Base-by-base conservation (phyloP, 1,284 basidiomycete species). In the Cryptococcus sp. region DNA sequence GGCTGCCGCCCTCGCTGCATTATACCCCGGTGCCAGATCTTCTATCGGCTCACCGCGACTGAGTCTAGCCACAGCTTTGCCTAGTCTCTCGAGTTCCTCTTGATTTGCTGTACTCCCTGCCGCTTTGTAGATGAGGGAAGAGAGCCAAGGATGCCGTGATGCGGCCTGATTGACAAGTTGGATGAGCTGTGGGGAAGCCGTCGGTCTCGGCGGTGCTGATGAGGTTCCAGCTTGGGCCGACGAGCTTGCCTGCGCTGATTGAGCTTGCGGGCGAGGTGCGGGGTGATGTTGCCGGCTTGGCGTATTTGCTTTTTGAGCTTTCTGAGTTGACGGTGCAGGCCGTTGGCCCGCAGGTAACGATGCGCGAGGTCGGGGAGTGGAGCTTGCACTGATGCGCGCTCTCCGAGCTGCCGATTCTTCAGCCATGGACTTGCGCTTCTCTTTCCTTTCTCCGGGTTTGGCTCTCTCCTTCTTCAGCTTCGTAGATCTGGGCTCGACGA, bases 101-200 rank as follows among this genome's bases (percentile, higher is more conserved):
- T 74, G 74, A 51, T 61, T 71, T 3, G 75, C 75, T 5, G 64
- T 65, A 49, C 66, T 71, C 22, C 73, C 62, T n/a, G 75, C 75
- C 1, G 75, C 75, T 62, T 76, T 77, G 66, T 77, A 75, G 25
- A 77, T 77, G 25, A 77, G 60, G 5, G 71, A 60, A 1, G 72
- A 72, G 0, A 77, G 63, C 75, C 75, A 77, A 3, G 68, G 69
- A 47, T 72, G 65, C 42, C 68, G 66, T 0, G 71, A 60, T 0
- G 75, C 75, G 3, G 75, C 75, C 38, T 66, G 66, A 53, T 77
- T 77, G 40, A 77, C 75, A 38, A 72, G 61, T 47, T 73, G 71
- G 39, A 77, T 77, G 22, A 77, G 62, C 3, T 61, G 56, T 6
- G 62, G 62, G 4, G 62, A 64, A 27, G 59, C 56, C 17, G 61